Conservation (phyloP, 2,329 filamentous ascomycete genomes). For the Colletotrichum horii region DNA sequence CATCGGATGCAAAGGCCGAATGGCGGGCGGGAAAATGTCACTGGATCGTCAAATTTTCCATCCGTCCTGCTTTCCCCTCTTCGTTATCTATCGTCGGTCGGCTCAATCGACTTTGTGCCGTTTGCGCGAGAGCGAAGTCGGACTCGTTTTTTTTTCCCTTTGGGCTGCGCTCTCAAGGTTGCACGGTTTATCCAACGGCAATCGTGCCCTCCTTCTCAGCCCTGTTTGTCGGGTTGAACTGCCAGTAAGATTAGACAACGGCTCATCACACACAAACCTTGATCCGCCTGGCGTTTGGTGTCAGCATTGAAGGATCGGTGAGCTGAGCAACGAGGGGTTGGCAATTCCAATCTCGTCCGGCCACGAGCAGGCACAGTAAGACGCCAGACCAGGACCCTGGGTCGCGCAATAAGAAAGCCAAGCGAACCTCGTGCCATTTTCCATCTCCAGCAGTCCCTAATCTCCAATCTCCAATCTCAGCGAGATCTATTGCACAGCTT, state of each 20-base stretch:
- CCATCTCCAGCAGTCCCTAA: background rate
- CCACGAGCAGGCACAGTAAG: background rate
- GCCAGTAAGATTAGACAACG: background rate
- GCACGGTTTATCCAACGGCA: background rate
- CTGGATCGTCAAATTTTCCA: background rate
- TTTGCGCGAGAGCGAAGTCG: conserved; percentile 4
- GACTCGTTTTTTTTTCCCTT: background rate
- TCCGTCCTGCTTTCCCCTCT: background rate
- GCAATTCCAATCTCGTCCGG: background rate
- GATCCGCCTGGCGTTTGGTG: background rate
- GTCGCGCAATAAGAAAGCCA: background rate
- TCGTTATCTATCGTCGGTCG: background rate
- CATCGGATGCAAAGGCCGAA: background rate
- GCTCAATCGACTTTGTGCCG: background rate
- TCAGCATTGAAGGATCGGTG: background rate
- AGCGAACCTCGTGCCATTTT: conserved; percentile 1
- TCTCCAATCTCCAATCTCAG: conserved; percentile 10
- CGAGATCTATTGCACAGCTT: conserved; percentile 2
- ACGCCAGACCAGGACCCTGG: background rate
- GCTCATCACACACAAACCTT: background rate
- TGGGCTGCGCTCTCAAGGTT: background rate
- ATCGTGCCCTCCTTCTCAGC: background rate
- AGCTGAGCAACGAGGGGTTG: background rate
- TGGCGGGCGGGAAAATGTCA: background rate
- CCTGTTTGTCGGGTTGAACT: background rate